phyloP scores from a whole-genome alignment of 2,329 filamentous ascomycete genomes.

The Laburnicola sp. region DNA sequence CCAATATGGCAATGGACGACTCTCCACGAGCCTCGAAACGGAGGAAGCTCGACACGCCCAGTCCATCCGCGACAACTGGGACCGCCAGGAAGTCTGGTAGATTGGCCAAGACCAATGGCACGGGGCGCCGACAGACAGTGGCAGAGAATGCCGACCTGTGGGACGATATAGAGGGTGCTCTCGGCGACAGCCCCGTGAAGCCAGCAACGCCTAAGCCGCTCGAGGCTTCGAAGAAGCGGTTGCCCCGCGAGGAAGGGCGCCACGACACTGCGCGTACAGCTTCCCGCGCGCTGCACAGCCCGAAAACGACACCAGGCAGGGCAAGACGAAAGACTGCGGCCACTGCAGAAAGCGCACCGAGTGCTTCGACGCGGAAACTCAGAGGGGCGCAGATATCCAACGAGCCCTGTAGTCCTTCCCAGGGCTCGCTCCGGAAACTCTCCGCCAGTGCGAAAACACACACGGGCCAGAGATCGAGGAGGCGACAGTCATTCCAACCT shows the following conservation, averaged over 20 bases:
- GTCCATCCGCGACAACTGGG: conserved; percentile 24
- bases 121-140: conserved; percentile 9
- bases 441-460: conserved; percentile 12
- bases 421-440: conserved; percentile 15
- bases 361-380: conserved; percentile 12
- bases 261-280: background rate
- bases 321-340: conserved; percentile 18
- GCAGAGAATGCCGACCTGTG: conserved; percentile 42
- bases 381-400: background rate
- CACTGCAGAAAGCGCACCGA: conserved; percentile 20
- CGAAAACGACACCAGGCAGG: conserved; percentile 22
- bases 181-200: conserved; percentile 29
- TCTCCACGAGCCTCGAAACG: conserved; percentile 43
- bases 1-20: conserved; percentile 31
- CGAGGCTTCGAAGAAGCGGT: conserved; percentile 13
- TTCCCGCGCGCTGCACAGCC: conserved; percentile 19
- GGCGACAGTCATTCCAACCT: conserved; percentile 16
- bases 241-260: too few species aligned
- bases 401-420: conserved; percentile 10
- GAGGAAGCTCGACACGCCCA: conserved; percentile 40
- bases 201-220: background rate
- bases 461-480: conserved; percentile 12
- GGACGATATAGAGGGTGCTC: conserved; percentile 50
- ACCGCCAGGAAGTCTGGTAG: conserved; percentile 27
- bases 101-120: conserved; percentile 5